These are phyloP conservation scores for Rhodotorula sp. DNA, from an alignment of 1,284 basidiomycete genomes.

Conservation along the genomic window DNA sequence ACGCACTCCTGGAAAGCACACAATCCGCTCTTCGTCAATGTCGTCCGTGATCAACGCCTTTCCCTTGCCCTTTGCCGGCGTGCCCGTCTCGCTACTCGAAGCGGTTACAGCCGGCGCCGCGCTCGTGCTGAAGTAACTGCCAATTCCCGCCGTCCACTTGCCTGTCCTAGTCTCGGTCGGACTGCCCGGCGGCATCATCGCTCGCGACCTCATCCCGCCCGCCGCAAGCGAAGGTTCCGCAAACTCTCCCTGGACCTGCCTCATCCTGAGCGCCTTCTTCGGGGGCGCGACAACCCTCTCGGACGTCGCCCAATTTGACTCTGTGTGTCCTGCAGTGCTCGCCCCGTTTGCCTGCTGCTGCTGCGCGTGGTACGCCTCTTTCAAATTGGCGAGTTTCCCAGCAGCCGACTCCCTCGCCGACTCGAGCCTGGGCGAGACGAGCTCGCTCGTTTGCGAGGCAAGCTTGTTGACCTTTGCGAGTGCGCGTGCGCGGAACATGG, in stretches of 20 bases:
- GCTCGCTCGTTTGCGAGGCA: background rate
- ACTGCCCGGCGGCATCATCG: background rate
- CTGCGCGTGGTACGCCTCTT: background rate
- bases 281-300: slow-evolving; percentile 8
- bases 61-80: background rate
- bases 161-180: background rate
- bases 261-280: slow-evolving; percentile 11
- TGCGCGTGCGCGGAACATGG: slow-evolving; percentile 7
- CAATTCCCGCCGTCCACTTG: background rate
- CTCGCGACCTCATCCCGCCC: background rate
- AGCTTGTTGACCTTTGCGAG: slow-evolving; percentile 13
- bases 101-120: background rate
- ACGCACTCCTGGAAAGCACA: slow-evolving; percentile 37
- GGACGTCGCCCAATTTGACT: background rate
- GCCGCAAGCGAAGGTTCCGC: background rate
- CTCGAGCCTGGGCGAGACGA: slow-evolving; percentile 11
- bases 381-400: slow-evolving; percentile 3
- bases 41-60: slow-evolving; percentile 4
- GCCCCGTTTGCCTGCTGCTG: background rate
- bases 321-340: no score
- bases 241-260: background rate
- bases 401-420: background rate
- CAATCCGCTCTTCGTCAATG: slow-evolving; percentile 28
- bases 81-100: background rate
- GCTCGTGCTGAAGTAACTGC: slow-evolving; percentile 1